Base-by-base conservation (phyloP, 208 protist species). In the Leishmania aethiopica region DNA sequence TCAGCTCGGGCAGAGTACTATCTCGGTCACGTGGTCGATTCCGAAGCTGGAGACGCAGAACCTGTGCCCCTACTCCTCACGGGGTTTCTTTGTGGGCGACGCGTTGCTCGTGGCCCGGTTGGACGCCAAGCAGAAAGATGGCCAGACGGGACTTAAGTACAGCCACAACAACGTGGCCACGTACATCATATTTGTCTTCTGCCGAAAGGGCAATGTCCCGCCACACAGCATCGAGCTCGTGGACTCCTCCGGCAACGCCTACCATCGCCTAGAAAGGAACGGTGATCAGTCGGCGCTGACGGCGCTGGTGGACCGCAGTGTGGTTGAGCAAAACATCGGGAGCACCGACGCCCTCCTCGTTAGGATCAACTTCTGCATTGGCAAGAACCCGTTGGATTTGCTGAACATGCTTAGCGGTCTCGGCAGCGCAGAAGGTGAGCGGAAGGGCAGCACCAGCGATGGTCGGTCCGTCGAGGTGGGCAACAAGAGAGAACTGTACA, bases 101-200 rank as follows among this genome's bases (percentile, higher is more conserved):
- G 86, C 78, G 32, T 64, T 89, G 47, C 40, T 93, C 69, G 86
- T 94, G 22, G 49, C 88, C 3, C 86, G 93, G 11, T 64, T 97
- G 25, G 94, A 97, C 59, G 69, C 84, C 32, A 94, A 93, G 86
- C 85, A 85, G 47, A 87, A 88, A 35, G 71, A 59, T 4, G 72
- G 49, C 35, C 83, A 93, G 19, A 84, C 84, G 45, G 80, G 85
- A 71, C 78, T 75, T 19, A 82, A 77, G 55, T 90, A 81, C 76
- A 78, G 84, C 81, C 51, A 87, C 4, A 60, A 84, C 0, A 84
- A 92, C 75, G 86, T 95, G 40, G 60, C 81, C 49, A 84, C 85
- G 5, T 84, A 94, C 67, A 87, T 96, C 55, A 77, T 97, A 74
- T 96, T 96, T 77, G 75, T 96, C 57, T 96, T 97, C 86, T 89